Evolutionary conservation across 495 filamentous ascomycete genomes (phyloP), one percentile per base, ranked within the genome.

Genomic region (Thermochaetoides thermophila): DNA sequence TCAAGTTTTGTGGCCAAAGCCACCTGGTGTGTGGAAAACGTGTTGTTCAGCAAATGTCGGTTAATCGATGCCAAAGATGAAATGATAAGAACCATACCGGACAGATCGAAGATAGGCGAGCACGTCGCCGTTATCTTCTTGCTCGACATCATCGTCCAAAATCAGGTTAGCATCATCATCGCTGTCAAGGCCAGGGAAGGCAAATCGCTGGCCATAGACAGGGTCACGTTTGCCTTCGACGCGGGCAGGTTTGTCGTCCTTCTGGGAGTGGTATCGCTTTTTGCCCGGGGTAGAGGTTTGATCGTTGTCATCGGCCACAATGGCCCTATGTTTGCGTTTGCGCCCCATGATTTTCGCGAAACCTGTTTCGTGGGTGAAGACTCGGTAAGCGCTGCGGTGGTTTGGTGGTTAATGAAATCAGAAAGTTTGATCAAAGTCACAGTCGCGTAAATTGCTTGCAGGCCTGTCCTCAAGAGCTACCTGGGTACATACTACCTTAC

Each of bases 91-190:
- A 40, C 38, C 78, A 68, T 65, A 91, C 84, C 82, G 69, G 32
- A 92, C 84, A 60, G 80, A 75, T 50, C 67, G 69, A 15, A 92
- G 57, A 56, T 92, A 92, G 33, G 72, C 69, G 17, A 89, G 31
- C 3, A 79, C 84, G 52, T 81, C 69, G 7, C 51, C 44, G 21
- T 65, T 59, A 16, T 73, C 69, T 31, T 73, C 73, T 22, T 63
- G 74, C 24, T 67, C 66, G 0, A 71, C 42, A n/a, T 68, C 63
- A 31, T 68, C 65, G 24, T 56, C 64, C 11, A 6, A 11, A 2
- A 33, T 45, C 4, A 51, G 37, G 3, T 58, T 49, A 9, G 45
- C 48, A 9, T 56, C 50, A 7, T 28, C 38, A 23, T 44, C 41
- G 18, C 63, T 61, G 26, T 81, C 78, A n/a, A 83, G 57, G 17